phyloP scores from a whole-genome alignment of 495 filamentous ascomycete genomes.

The Penicillium steckii region DNA sequence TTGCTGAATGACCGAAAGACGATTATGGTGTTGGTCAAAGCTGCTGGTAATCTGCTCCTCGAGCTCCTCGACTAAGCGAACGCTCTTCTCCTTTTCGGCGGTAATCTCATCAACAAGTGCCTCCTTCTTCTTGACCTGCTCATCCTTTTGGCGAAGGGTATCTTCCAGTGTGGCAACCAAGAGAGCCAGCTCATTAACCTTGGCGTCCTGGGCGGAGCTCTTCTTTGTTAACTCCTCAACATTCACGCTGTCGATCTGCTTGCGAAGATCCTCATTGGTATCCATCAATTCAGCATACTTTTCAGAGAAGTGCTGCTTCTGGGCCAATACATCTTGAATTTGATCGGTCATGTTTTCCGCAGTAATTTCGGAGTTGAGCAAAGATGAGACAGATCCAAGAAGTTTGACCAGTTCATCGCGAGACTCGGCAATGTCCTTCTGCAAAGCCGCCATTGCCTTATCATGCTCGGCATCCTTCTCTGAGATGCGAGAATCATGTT shows the following conservation, averaged over 20 bases:
- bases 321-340: slow-evolving; percentile 44
- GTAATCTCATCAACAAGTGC: slow-evolving; percentile 56
- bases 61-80: slow-evolving; percentile 87
- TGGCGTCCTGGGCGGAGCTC: slow-evolving; percentile 38
- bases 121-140: slow-evolving; percentile 69
- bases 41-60: slow-evolving; percentile 95
- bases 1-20: slow-evolving; percentile 65
- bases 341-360: slow-evolving; percentile 45
- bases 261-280: slow-evolving; percentile 43
- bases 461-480: slow-evolving; percentile 57
- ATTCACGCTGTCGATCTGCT: slow-evolving; percentile 50
- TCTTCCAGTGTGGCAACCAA: slow-evolving; percentile 58
- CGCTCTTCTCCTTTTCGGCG: slow-evolving; percentile 76
- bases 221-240: slow-evolving; percentile 38
- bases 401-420: slow-evolving; percentile 67
- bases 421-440: slow-evolving; percentile 68
- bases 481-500: slow-evolving; percentile 44
- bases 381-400: slow-evolving; percentile 45
- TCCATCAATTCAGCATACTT: slow-evolving; percentile 46
- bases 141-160: slow-evolving; percentile 66
- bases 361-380: slow-evolving; percentile 50
- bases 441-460: slow-evolving; percentile 56
- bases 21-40: slow-evolving; percentile 91
- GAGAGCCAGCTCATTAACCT: slow-evolving; percentile 49
- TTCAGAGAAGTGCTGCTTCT: slow-evolving; percentile 46